Evolutionary conservation across 148 eudicot species (phyloP).

Genomic region (Chenopodium berlandieri): DNA sequence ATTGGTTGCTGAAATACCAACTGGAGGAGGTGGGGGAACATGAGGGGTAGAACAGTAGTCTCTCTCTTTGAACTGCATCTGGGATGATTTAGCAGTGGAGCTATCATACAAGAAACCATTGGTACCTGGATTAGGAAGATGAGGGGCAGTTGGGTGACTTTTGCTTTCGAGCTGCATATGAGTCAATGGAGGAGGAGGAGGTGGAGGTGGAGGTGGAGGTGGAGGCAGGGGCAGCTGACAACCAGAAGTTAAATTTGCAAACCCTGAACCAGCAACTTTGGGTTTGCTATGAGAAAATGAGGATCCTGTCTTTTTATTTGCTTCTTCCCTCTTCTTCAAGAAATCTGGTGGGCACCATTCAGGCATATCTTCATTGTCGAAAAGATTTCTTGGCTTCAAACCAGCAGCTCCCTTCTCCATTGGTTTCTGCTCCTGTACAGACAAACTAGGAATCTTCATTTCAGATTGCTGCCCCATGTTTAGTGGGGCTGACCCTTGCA

Average conservation of each 20-base stretch:
- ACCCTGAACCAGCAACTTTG: constrained; percentile 12
- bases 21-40: constrained; percentile 1
- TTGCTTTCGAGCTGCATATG: not conserved
- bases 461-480: constrained; percentile 23
- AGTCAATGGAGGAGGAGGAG: constrained; percentile 9
- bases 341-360: constrained; percentile 73
- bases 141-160: not conserved
- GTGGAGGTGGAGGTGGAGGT: constrained; percentile 16
- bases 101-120: not conserved
- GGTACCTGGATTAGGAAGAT: not conserved
- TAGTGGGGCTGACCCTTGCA: constrained; percentile 18
- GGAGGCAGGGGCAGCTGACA: constrained; percentile 30
- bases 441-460: constrained; percentile 19
- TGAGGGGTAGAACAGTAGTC: not conserved
- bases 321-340: constrained; percentile 24
- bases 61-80: not conserved
- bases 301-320: constrained; percentile 22
- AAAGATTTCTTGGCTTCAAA: constrained; percentile 28
- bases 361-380: constrained; percentile 81
- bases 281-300: constrained; percentile 23
- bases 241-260: constrained; percentile 32
- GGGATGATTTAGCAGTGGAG: not conserved
- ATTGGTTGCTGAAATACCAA: not conserved
- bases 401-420: not conserved
- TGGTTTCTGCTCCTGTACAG: constrained; percentile 20